phyloP scores from a whole-genome alignment of 2,329 filamentous ascomycete species.

The Dactylellina drechsleri region DNA sequence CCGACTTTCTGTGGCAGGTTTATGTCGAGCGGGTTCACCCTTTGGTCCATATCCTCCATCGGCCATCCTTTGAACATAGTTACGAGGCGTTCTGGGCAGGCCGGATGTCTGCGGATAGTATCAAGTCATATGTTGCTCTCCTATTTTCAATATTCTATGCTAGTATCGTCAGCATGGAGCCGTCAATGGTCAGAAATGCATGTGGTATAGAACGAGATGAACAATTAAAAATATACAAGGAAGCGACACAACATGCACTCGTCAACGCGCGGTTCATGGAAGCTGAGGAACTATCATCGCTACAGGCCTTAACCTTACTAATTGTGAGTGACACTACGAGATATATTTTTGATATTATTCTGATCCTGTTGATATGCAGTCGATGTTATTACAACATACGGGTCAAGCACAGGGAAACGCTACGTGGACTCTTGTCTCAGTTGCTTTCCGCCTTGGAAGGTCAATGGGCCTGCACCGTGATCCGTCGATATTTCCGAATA shows the following conservation, averaged over 20 bases:
- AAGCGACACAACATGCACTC: slow-evolving; percentile 48
- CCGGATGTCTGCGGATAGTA: slow-evolving; percentile 31
- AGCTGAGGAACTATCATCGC: slow-evolving; percentile 45
- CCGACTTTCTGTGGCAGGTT: slow-evolving; percentile 47
- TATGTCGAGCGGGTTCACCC: slow-evolving; percentile 46
- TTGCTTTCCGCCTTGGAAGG: slow-evolving; percentile 45
- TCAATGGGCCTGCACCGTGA: slow-evolving; percentile 53
- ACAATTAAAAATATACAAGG: slow-evolving; percentile 44
- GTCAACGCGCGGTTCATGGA: slow-evolving; percentile 52
- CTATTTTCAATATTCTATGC: slow-evolving; percentile 49
- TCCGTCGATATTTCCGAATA: slow-evolving; percentile 50
- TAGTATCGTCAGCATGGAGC: slow-evolving; percentile 44
- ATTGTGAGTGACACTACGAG: slow-evolving; percentile 31
- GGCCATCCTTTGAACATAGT: slow-evolving; percentile 36
- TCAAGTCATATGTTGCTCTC: slow-evolving; percentile 46
- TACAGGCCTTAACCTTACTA: slow-evolving; percentile 44
- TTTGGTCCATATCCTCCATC: slow-evolving; percentile 45
- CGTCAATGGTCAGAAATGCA: slow-evolving; percentile 34
- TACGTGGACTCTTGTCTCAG: slow-evolving; percentile 44
- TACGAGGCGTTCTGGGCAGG: slow-evolving; percentile 44
- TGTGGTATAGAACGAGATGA: slow-evolving; percentile 48
- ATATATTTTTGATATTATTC: background rate
- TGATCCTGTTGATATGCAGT: slow-evolving; percentile 15
- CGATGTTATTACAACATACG: slow-evolving; percentile 41
- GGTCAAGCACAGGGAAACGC: slow-evolving; percentile 46